Evolutionary conservation across 2,329 filamentous ascomycete genomes (phyloP), one percentile per base, ranked within the genome.

Genomic region (Curvularia eragrostidis): DNA sequence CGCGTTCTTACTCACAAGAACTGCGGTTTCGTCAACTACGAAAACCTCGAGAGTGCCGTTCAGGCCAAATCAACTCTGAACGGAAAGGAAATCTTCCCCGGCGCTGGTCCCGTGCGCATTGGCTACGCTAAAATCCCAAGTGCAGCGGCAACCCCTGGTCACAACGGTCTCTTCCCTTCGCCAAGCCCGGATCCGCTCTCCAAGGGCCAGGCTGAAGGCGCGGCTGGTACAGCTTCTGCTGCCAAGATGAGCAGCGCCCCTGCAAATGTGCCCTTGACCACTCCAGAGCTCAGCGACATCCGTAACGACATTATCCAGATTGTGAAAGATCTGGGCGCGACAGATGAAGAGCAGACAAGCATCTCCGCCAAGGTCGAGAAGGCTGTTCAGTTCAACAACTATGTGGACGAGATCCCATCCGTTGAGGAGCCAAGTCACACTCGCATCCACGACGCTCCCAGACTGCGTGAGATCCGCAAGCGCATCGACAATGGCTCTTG

Each of bases 21-120:
- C 78, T 99, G 95, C 75, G 95, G 94, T 3, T 99, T 99, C 69
- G 94, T 99, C 74, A 99, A 99, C 78, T 99, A 97, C 71, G 93
- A 98, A 78, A 89, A 87, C 58, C 80, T 95, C 28, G 93, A 98
- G 64, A 96, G 92, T 74, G 95, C 95, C 54, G 89, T 97, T 38
- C 88, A 91, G 59, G 95, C 95, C 15, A 96, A 94, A 76, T 88
- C 88, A 13, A 85, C 89, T 73, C 88, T 97, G 78, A 98, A 98
- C 71, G 93, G 93, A 70, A 97, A 97, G 78, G 95, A 99, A 77
- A 97, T 99, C 59, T 99, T 99, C 81, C 95, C 95, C 8, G 95
- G 95, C 54, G 93, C 93, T 56, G 95, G 95, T 1, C 93, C 94
- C 15, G 91, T 98, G 56, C 87, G 94, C 51, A 98, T 99, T 75